Conservation (phyloP, 2,329 filamentous ascomycete genomes). For the Exophiala aquamarina region DNA sequence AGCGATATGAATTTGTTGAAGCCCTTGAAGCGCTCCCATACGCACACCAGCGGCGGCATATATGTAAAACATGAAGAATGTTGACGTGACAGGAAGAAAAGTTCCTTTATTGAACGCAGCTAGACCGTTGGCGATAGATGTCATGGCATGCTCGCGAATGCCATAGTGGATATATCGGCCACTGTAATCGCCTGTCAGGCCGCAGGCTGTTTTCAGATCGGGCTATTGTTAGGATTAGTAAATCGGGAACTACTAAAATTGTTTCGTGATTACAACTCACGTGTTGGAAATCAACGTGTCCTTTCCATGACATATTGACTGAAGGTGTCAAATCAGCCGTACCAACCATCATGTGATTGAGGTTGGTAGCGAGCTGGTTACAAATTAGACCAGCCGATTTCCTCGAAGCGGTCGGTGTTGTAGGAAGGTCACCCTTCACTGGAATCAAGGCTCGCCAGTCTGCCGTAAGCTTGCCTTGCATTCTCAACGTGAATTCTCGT, state of each 20-base stretch:
- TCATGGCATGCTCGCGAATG: conserved; percentile 64
- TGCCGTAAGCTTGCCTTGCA: neutral
- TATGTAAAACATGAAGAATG: conserved; percentile 66
- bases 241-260: neutral
- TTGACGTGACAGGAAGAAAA: conserved; percentile 44
- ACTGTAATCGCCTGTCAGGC: conserved; percentile 13
- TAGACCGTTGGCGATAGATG: conserved; percentile 77
- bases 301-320: neutral
- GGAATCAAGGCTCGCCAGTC: neutral
- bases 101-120: conserved; percentile 57
- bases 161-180: conserved; percentile 59
- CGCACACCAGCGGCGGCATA: conserved; percentile 57
- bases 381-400: neutral
- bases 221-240: neutral
- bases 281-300: neutral
- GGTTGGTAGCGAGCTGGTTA: neutral
- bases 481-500: neutral
- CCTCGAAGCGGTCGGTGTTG: neutral
- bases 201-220: neutral
- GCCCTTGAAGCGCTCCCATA: conserved; percentile 55
- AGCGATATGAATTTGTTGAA: conserved; percentile 57
- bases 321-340: neutral
- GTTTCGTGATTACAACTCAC: neutral
- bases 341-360: neutral
- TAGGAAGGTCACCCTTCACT: neutral